Conservation (phyloP, 208 protist species). For the Trypanosoma melophagium region DNA sequence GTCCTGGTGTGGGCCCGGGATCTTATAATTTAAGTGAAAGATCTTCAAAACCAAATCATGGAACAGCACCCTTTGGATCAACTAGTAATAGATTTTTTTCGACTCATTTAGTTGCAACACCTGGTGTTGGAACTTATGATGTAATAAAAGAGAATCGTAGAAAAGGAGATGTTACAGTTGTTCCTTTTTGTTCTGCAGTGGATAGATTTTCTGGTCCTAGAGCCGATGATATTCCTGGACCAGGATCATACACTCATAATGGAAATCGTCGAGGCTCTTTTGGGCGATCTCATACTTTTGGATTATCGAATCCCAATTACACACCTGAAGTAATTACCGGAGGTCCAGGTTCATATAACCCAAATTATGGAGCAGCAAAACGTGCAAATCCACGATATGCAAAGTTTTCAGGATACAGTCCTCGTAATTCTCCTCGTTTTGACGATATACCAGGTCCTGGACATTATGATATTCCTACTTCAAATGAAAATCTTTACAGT, state of each 20-base stretch:
- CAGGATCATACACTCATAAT: constrained; percentile 52
- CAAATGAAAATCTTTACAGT: constrained; percentile 30
- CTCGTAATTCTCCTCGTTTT: constrained; percentile 25
- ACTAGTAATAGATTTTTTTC: constrained; percentile 50
- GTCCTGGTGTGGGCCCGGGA: constrained; percentile 68
- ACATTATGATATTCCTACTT: constrained; percentile 48
- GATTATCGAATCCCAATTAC: not conserved
- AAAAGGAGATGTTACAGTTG: constrained; percentile 37
- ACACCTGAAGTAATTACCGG: not conserved
- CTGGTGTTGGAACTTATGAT: constrained; percentile 70
- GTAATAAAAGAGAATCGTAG: constrained; percentile 11
- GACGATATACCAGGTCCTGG: constrained; percentile 69
- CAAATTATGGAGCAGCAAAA: constrained; percentile 39
- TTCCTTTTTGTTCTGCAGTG: constrained; percentile 69
- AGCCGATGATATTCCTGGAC: constrained; percentile 48
- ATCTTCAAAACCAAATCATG: constrained; percentile 28
- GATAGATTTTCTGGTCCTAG: constrained; percentile 44
- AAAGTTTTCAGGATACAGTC: constrained; percentile 64
- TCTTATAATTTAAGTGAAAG: constrained; percentile 56
- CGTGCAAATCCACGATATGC: constrained; percentile 46
- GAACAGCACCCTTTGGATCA: constrained; percentile 72
- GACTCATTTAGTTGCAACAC: constrained; percentile 32
- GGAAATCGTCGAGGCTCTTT: constrained; percentile 13
- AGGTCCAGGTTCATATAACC: constrained; percentile 61
- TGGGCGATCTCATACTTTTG: constrained; percentile 16